phyloP scores from a whole-genome alignment of 2,329 filamentous ascomycete species.

The Claviceps fusiformis region DNA sequence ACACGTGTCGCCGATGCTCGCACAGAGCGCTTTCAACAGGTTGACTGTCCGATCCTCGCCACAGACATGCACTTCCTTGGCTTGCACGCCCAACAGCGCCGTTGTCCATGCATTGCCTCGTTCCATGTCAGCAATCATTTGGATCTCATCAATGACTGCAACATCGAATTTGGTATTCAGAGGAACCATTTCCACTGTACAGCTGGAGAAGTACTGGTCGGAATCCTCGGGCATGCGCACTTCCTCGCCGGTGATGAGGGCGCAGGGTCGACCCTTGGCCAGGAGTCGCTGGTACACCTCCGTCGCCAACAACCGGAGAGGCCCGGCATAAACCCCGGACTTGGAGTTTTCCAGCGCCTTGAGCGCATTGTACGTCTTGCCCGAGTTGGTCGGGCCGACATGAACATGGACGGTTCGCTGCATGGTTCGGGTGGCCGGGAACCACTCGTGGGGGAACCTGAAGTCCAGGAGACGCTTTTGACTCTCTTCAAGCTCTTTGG shows the following conservation, averaged over 20 bases:
- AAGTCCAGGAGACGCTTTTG: slow-evolving; percentile 64
- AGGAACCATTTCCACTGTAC: slow-evolving; percentile 81
- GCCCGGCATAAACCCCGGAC: slow-evolving; percentile 78
- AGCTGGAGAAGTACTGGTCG: slow-evolving; percentile 55
- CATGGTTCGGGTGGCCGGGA: slow-evolving; percentile 64
- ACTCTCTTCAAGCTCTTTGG: slow-evolving; percentile 38
- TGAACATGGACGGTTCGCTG: slow-evolving; percentile 82
- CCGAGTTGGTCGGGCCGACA: slow-evolving; percentile 93
- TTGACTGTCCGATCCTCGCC: slow-evolving; percentile 76
- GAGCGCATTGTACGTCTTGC: slow-evolving; percentile 91
- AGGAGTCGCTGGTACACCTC: slow-evolving; percentile 86
- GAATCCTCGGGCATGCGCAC: slow-evolving; percentile 51
- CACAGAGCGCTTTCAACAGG: slow-evolving; percentile 64
- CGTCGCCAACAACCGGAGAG: slow-evolving; percentile 75
- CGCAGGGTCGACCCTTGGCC: slow-evolving; percentile 63
- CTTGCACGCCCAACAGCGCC: slow-evolving; percentile 74
- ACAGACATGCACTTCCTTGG: slow-evolving; percentile 83
- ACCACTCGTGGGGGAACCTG: slow-evolving; percentile 87
- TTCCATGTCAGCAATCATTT: slow-evolving; percentile 75
- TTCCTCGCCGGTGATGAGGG: slow-evolving; percentile 85
- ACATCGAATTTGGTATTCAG: slow-evolving; percentile 56
- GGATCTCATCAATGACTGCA: slow-evolving; percentile 94
- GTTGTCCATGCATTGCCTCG: slow-evolving; percentile 93
- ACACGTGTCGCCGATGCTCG: slow-evolving; percentile 67
- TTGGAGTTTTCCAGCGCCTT: slow-evolving; percentile 66